Base-by-base conservation (phyloP, 208 protist species). In the Wallacemonas collosoma region DNA sequence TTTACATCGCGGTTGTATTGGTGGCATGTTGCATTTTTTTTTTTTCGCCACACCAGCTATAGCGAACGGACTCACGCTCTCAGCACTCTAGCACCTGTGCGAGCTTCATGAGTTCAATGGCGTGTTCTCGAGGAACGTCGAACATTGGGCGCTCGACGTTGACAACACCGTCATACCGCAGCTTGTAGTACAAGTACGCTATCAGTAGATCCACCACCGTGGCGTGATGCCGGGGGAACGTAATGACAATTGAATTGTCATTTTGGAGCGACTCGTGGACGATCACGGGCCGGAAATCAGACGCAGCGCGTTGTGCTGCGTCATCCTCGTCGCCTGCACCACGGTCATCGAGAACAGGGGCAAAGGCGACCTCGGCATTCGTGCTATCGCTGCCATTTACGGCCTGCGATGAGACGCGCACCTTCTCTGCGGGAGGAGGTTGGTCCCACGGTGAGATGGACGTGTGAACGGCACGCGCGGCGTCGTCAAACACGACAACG, bases 151-250 rank as follows among this genome's bases (percentile, higher is more conserved):
- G 83, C 35, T 71, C 50, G 39, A 85, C 84, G 9, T 55, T 64
- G 38, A 76, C 62, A 3, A 64, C 70, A n/a, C 88, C 77, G 11
- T 94, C 92, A 57, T 95, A 95, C 35, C 78, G 72, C 60, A 90
- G 80, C 67, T 97, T 97, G 79, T 92, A 94, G 73, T 96, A 90
- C 35, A 95, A 68, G 69, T 97, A 97, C 48, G 82, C 77, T 38
- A 97, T 65, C 2, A 94, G 55, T 43, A 80, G 77, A 26, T 95
- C 87, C 11, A 97, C 75, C 38, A 82, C 75, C 38, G 69, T 56
- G 14, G 83, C 75, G n/a, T 63, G 45, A 14, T 85, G 53, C 14
- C 56, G 72, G 1, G 88, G 88, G 68, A 97, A 95, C 45, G 67
- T 9, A 50, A 97, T 81, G 3, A 44, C 40, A 4, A 86, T 72